Conservation (phyloP, 192 early-diverging fungal genomes). For the Lunasporangiospora selenospora region DNA sequence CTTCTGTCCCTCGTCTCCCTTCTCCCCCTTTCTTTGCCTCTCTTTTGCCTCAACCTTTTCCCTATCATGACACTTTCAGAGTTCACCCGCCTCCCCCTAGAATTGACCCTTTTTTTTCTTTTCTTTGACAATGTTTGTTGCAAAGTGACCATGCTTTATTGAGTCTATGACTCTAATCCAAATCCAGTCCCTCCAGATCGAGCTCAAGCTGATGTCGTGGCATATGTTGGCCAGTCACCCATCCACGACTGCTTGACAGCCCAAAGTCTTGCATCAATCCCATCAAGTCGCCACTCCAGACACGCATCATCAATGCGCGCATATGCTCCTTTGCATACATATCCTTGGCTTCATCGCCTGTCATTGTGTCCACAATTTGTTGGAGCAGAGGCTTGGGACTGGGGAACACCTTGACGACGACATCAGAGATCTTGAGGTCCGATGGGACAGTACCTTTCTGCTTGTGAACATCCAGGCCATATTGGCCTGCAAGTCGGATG, state of each 20-base stretch:
- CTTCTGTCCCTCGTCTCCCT: no score
- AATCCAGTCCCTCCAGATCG: no score
- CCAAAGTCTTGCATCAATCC: constrained; percentile 30
- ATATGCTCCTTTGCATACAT: constrained; percentile 45
- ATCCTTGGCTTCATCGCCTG: constrained; percentile 36
- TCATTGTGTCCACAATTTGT: constrained; percentile 27
- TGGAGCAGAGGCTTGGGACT: constrained; percentile 42
- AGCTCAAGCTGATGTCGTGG: constrained; percentile 18
- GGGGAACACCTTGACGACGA: constrained; percentile 57
- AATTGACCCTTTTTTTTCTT: no score
- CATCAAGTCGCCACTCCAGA: constrained; percentile 23
- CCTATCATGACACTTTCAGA: no score
- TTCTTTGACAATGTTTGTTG: no score
- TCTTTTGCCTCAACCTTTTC: no score
- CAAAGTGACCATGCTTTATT: no score
- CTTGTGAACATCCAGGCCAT: constrained; percentile 46
- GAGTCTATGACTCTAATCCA: no score
- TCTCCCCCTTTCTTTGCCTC: no score
- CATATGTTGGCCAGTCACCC: background rate
- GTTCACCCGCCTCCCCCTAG: no score
- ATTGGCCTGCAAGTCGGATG: constrained; percentile 48
- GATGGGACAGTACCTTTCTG: constrained; percentile 25
- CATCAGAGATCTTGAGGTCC: constrained; percentile 39
- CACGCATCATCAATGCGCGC: constrained; percentile 32
- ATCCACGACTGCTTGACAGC: background rate